phyloP scores from a whole-genome alignment of 371 early-diverging fungal genomes.

The Blakeslea trispora region DNA sequence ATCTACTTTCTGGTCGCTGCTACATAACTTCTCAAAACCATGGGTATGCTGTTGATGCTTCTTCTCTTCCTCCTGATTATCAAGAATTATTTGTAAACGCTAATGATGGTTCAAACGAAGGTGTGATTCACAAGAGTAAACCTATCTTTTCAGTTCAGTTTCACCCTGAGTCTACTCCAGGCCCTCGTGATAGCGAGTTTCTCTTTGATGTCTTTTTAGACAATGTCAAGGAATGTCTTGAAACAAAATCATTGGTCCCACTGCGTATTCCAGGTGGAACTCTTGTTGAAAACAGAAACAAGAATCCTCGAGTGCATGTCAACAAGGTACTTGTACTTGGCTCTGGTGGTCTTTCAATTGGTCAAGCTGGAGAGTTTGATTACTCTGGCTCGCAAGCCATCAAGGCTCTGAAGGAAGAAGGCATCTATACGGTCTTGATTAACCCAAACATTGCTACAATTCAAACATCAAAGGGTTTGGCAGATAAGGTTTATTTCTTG shows the following conservation, averaged over 20 bases:
- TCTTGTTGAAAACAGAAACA: slow-evolving; percentile 53
- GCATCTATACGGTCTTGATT: slow-evolving; percentile 89
- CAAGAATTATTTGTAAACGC: slow-evolving; percentile 95
- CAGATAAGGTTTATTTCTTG: slow-evolving; percentile 94
- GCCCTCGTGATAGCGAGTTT: slow-evolving; percentile 96
- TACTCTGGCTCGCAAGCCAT: slow-evolving; percentile 97
- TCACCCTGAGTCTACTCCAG: slow-evolving; percentile 98
- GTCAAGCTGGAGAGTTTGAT: slow-evolving; percentile 98
- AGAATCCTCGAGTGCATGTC: slow-evolving; percentile 56
- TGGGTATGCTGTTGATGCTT: slow-evolving; percentile 93
- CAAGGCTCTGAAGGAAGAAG: slow-evolving; percentile 95
- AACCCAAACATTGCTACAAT: slow-evolving; percentile 98
- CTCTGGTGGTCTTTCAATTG: slow-evolving; percentile 95
- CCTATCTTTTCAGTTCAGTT: slow-evolving; percentile 98
- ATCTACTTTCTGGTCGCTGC: slow-evolving; percentile 92
- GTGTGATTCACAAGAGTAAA: slow-evolving; percentile 84
- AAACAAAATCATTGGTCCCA: slow-evolving; percentile 72
- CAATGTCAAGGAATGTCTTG: slow-evolving; percentile 71
- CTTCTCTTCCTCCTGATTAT: slow-evolving; percentile 75
- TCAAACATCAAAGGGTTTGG: slow-evolving; percentile 92
- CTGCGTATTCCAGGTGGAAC: slow-evolving; percentile 72
- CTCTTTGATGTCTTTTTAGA: slow-evolving; percentile 92
- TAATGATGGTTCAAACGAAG: slow-evolving; percentile 98
- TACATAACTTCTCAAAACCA: slow-evolving; percentile 98
- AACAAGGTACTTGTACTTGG: slow-evolving; percentile 94